These are phyloP conservation scores for Chalaropsis thielavioides DNA, from an alignment of 2,329 filamentous ascomycete genomes.

Conservation along the genomic window DNA sequence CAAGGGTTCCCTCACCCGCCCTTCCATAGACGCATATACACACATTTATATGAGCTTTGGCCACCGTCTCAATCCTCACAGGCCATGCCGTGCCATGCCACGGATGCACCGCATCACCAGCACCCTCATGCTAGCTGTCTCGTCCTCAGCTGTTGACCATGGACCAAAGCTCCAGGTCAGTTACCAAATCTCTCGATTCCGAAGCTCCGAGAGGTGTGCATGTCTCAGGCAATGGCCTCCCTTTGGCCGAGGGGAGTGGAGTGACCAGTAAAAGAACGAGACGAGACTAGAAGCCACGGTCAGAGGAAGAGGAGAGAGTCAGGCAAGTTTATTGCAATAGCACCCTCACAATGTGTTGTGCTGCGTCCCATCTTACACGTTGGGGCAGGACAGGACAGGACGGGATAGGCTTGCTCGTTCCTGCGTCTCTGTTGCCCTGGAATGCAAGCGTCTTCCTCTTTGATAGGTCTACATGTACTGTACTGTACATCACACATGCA, in stretches of 20 bases:
- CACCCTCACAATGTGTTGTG: not conserved
- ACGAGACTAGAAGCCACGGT: not conserved
- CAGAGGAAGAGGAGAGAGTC: not conserved
- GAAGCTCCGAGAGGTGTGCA: not conserved
- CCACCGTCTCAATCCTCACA: too few species aligned
- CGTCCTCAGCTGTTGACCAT: too few species aligned
- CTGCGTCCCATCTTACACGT: not conserved
- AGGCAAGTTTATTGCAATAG: slow-evolving; percentile 1
- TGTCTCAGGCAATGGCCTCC: not conserved
- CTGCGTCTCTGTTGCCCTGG: not conserved
- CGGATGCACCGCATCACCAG: too few species aligned
- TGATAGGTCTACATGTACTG: not conserved
- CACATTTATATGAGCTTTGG: too few species aligned
- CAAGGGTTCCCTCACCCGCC: too few species aligned
- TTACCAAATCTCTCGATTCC: not conserved
- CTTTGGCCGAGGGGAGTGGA: not conserved
- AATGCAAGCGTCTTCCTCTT: not conserved
- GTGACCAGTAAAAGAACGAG: not conserved
- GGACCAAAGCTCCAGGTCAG: not conserved
- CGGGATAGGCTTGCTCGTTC: not conserved
- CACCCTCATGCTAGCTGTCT: too few species aligned
- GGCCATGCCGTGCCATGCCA: too few species aligned
- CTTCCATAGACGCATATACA: too few species aligned
- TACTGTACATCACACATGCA: not conserved
- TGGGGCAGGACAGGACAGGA: not conserved